These are phyloP conservation scores for Myxozyma geophila DNA, from an alignment of 805 yeast genomes.

Conservation along the genomic window DNA sequence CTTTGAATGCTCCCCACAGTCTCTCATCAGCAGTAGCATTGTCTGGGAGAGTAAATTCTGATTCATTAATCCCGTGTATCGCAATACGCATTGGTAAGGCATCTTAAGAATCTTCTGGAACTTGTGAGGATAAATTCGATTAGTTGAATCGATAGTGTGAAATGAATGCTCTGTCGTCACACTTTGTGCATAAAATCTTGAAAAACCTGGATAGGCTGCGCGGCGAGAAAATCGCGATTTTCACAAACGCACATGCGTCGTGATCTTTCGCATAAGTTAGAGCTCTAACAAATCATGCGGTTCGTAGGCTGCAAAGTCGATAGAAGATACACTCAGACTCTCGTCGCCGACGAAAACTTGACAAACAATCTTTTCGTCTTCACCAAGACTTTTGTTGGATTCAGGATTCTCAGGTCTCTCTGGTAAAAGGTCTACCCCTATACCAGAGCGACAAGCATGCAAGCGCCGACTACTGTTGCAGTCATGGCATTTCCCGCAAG, in stretches of 20 bases:
- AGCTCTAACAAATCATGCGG: not conserved
- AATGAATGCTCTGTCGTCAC: slow-evolving; percentile 24
- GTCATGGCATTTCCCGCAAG: slow-evolving; percentile 29
- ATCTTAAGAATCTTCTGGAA: slow-evolving; percentile 10
- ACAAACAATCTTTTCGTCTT: not conserved
- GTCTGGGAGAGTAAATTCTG: slow-evolving; percentile 1
- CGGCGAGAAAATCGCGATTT: slow-evolving; percentile 2
- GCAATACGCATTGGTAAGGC: slow-evolving; percentile 21
- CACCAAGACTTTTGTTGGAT: not conserved
- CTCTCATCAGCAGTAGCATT: not conserved
- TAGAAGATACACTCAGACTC: not conserved
- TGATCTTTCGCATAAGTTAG: not conserved
- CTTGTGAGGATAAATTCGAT: slow-evolving; percentile 8
- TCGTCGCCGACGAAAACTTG: slow-evolving; percentile 13
- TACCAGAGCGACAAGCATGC: slow-evolving; percentile 16
- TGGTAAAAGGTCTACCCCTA: slow-evolving; percentile 3
- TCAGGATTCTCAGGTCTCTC: not conserved
- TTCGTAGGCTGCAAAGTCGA: slow-evolving; percentile 11
- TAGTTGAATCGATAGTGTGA: slow-evolving; percentile 1
- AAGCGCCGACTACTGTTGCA: slow-evolving; percentile 22
- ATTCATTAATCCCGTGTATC: slow-evolving; percentile 4
- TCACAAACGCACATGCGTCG: slow-evolving; percentile 22
- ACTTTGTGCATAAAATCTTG: slow-evolving; percentile 4
- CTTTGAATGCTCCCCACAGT: slow-evolving; percentile 2
- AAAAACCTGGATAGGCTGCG: slow-evolving; percentile 11